phyloP scores from a whole-genome alignment of 1,284 basidiomycete species.

The Laetiporus sulphureus region DNA sequence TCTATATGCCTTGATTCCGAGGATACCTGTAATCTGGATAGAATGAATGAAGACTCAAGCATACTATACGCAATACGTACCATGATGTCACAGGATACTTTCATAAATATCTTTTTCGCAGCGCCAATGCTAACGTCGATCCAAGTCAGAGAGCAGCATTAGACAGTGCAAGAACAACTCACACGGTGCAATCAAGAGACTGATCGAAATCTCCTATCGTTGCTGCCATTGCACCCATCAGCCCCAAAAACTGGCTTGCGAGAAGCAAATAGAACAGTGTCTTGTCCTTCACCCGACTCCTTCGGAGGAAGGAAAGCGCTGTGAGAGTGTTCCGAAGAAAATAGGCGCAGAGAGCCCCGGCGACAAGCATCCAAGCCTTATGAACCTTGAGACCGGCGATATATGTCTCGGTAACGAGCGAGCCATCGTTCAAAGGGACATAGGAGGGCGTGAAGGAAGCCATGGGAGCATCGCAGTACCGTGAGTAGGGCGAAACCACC shows the following conservation, averaged over 20 bases:
- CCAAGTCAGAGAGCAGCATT: slow-evolving; percentile 12
- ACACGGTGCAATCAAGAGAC: slow-evolving; percentile 32
- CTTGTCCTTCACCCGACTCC: slow-evolving; percentile 56
- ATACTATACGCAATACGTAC: slow-evolving; percentile 29
- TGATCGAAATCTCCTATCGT: slow-evolving; percentile 40
- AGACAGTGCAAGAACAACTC: slow-evolving; percentile 13
- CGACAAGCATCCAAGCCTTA: slow-evolving; percentile 39
- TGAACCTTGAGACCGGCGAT: slow-evolving; percentile 35
- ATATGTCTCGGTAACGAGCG: slow-evolving; percentile 47
- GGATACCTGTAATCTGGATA: slow-evolving; percentile 54
- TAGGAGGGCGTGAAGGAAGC: slow-evolving; percentile 43
- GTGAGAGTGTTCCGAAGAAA: slow-evolving; percentile 50
- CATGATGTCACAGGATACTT: slow-evolving; percentile 27
- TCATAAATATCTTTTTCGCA: slow-evolving; percentile 6
- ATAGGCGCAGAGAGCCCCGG: slow-evolving; percentile 42
- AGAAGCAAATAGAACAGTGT: slow-evolving; percentile 50
- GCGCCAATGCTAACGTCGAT: slow-evolving; percentile 23
- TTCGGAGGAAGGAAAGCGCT: slow-evolving; percentile 44
- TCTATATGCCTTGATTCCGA: slow-evolving; percentile 62
- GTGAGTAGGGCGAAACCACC: slow-evolving; percentile 41
- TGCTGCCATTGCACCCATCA: slow-evolving; percentile 36
- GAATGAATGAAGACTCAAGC: slow-evolving; percentile 4
- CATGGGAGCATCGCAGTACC: slow-evolving; percentile 39
- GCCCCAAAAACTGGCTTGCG: slow-evolving; percentile 48
- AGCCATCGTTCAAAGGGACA: slow-evolving; percentile 46